These are phyloP conservation scores for Colletotrichum sp. DNA, from an alignment of 2,329 filamentous ascomycete species.

Conservation along the genomic window DNA sequence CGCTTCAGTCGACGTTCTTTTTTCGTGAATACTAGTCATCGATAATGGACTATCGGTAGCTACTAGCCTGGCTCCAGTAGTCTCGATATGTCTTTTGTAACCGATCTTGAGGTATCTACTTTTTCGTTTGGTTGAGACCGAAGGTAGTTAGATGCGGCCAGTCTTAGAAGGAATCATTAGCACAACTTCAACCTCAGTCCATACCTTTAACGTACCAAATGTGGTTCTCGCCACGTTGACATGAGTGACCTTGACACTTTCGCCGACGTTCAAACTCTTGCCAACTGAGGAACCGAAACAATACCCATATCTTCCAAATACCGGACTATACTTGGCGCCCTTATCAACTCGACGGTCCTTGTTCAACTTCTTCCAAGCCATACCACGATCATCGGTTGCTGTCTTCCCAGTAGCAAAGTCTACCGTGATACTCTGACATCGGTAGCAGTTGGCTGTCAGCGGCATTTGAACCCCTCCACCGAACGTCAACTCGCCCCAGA, in stretches of 20 bases:
- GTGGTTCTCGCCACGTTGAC: neutral
- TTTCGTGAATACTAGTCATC: neutral
- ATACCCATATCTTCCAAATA: constrained; percentile 1
- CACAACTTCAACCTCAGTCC: neutral
- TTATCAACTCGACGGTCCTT: neutral
- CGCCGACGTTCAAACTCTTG: neutral
- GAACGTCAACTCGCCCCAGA: constrained; percentile 1
- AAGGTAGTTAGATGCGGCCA: neutral
- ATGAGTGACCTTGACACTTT: neutral
- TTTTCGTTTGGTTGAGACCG: neutral
- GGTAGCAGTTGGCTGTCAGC: neutral
- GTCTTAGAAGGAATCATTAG: neutral
- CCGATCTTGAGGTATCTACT: neutral
- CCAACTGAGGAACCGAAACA: neutral
- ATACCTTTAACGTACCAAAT: neutral
- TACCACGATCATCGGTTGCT: neutral
- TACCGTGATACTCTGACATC: constrained; percentile 6
- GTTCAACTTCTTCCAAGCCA: constrained; percentile 4
- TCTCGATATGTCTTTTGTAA: neutral
- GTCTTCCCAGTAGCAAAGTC: constrained; percentile 1
- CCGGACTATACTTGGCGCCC: neutral
- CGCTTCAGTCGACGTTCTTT: accelerated
- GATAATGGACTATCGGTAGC: neutral
- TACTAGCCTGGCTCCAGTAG: neutral
- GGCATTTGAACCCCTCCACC: neutral